Base-by-base conservation (phyloP, 1,284 basidiomycete genomes). In the Cutaneotrichosporon curvatum region DNA sequence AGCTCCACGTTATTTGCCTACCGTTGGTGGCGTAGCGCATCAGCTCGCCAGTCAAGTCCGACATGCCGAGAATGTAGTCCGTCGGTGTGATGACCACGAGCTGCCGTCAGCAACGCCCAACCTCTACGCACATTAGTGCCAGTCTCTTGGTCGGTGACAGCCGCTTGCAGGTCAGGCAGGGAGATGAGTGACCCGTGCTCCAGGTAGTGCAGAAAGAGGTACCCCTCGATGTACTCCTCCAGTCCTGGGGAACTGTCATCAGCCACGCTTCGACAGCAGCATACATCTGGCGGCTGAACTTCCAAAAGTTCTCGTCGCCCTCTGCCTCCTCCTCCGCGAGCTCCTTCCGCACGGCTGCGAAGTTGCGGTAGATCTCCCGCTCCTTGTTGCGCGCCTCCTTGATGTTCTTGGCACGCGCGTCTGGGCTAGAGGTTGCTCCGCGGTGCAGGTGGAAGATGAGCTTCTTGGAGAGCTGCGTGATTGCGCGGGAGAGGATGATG, bases 391-490 rank as follows among this genome's bases (percentile, higher is more conserved):
- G 76, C 0, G 79, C 86, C 43, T 81, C 77, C 3, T 73, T 66
- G 3, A 72, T 16, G 23, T 63, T 62, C 56, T 66, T 67, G 4
- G 49, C 48, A 3, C 59, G 47, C 1, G 53, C 49, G 0, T 53
- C 58, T 14, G 59, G 70, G 21, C 77, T 39, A 61, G 53, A 33
- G 61, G 63, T 58, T 75, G 75, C 57, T 79, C 81, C 53, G 35
- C 91, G 84, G 63, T 96, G 94, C 4, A 97, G 77, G 40, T 89
- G 82, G 63, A 97, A 97, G 54, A 98, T 97, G 62, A 84, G 77
- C 71, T 89, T 92, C 70, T 98, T 98, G 38, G 90, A 90, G n/a
- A 87, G 76, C 55, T 82, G 85, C 14, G 92, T 97, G 55, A 90
- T 80, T 67, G 95, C 91, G 28, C 94, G 70, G 7, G 76, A 77